Percentiles rank a stretch among this genome's conserved stretches.
These are phyloP conservation scores for Pythium brassicae DNA, from an alignment of 352 stramenopile genomes.

Conservation along the genomic window DNA sequence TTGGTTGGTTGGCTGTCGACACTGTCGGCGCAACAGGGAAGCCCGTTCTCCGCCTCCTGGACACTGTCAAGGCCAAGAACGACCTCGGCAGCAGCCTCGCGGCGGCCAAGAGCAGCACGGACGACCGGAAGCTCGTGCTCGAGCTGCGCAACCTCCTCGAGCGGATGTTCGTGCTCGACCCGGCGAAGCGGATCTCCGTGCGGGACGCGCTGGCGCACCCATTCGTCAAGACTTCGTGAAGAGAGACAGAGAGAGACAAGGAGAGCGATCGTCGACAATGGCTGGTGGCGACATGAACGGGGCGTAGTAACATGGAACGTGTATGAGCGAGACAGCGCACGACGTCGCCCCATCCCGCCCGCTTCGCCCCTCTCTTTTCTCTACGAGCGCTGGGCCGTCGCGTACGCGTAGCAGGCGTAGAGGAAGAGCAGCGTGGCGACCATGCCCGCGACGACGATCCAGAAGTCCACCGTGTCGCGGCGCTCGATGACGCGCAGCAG, in stretches of 20 bases:
- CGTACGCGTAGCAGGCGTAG: slow-evolving; percentile 68
- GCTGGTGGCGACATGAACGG: too few species aligned
- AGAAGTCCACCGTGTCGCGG: slow-evolving; percentile 78
- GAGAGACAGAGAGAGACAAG: background rate
- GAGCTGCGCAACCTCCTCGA: slow-evolving; percentile 74
- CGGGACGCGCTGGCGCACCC: slow-evolving; percentile 75
- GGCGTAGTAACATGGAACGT: too few species aligned
- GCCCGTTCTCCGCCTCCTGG: slow-evolving; percentile 65
- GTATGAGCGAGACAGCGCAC: too few species aligned
- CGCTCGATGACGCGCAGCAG: slow-evolving; percentile 79
- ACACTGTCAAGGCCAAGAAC: slow-evolving; percentile 57
- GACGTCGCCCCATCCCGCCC: too few species aligned
- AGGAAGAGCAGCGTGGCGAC: slow-evolving; percentile 77
- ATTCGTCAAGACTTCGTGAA: slow-evolving; percentile 56
- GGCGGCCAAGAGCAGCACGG: slow-evolving; percentile 49
- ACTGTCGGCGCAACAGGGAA: slow-evolving; percentile 33
- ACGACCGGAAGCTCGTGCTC: slow-evolving; percentile 64
- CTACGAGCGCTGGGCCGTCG: slow-evolving; percentile 7
- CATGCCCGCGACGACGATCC: slow-evolving; percentile 83
- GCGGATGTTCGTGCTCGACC: slow-evolving; percentile 80
- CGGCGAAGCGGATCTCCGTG: slow-evolving; percentile 70
- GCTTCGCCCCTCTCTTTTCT: too few species aligned
- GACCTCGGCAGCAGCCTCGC: slow-evolving; percentile 55
- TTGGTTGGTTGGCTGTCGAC: too few species aligned
- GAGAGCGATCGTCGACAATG: too few species aligned